A percentile compares a stretch with the other conserved stretches of the same genome.
Evolutionary conservation across 441 rosid genomes (phyloP).

Genomic region (Brassica balearica): DNA sequence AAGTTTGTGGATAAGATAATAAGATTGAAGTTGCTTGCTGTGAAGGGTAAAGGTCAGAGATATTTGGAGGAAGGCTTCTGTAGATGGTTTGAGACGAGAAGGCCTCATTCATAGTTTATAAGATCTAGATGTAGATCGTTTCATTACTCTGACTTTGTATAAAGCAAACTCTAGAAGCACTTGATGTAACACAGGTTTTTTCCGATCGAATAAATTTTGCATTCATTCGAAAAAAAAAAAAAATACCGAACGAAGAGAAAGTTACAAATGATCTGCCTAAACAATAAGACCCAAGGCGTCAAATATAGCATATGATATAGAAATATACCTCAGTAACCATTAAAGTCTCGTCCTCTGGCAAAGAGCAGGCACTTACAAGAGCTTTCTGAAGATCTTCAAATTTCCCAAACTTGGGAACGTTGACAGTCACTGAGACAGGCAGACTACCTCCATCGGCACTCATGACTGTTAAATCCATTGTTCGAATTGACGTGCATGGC

Average conservation of each 20-base stretch:
- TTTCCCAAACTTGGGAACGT: conserved; percentile 72
- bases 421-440: conserved; percentile 61
- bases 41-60: too few species aligned
- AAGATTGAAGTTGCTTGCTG: too few species aligned
- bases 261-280: not conserved
- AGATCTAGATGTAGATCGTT: too few species aligned
- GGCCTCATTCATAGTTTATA: too few species aligned
- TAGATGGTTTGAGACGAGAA: too few species aligned
- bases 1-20: too few species aligned
- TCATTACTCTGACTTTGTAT: too few species aligned
- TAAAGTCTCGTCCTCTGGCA: conserved; percentile 67
- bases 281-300: conserved; percentile 19
- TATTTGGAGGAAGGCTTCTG: too few species aligned
- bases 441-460: conserved; percentile 59
- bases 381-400: conserved; percentile 73
- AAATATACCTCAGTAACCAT: conserved; percentile 75
- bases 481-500: conserved; percentile 71
- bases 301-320: conserved; percentile 21
- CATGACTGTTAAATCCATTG: conserved; percentile 72
- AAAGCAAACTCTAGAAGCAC: too few species aligned
- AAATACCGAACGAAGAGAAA: conserved; percentile 20
- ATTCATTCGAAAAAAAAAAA: too few species aligned
- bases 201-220: too few species aligned
- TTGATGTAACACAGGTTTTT: too few species aligned
- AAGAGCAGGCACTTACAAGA: conserved; percentile 65